Base-by-base conservation (phyloP, 257 asterid species). In the Primulina tabacum region DNA sequence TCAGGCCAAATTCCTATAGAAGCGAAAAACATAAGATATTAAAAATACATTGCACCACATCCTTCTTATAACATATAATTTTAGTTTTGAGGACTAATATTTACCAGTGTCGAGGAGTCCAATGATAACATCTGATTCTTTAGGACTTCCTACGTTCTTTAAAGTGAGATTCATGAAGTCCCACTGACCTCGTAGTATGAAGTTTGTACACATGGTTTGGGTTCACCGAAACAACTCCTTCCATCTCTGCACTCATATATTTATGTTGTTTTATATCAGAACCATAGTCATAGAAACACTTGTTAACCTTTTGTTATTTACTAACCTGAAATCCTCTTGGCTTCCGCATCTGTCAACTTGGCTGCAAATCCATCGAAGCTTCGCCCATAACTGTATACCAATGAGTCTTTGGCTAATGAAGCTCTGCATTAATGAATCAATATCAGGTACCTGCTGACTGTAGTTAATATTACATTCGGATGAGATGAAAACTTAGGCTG, bases 291-390 rank as follows among this genome's bases (percentile, higher is more conserved):
- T 34, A 34, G 38, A 34, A 7, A 21, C 50, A 26, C 14, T 11
- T 26, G 8, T 68, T 7, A 34, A 38, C 52, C 30, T 8, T 55
- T 4, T 33, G 67, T 18, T 4, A 57, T 66, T 62, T 68, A 9
- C 67, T 65, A 52, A 76, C 87, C 74, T 62, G 86, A 69, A 69
- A 82, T 40, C 37, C 68, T 78, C 1, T 43, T 38, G 29, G 82
- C 85, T 75, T 87, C 84, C 18, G 69, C 85, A 1, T 69, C 40
- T 1, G 91, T 88, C 29, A 88, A 79, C 78, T 73, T 85, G 59
- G 90, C 94, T 57, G 90, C 88, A 60, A 87, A 87, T 65, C 94
- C 94, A 17, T 81, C 82, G 26, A 88, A 85, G 35, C 88, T 84
- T 77, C 86, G 82, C 10, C 80, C 78, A 5, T 85, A 88, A 40